These are phyloP conservation scores for Aspergillus sp. DNA, from an alignment of 2,329 filamentous ascomycete species.

Conservation along the genomic window DNA sequence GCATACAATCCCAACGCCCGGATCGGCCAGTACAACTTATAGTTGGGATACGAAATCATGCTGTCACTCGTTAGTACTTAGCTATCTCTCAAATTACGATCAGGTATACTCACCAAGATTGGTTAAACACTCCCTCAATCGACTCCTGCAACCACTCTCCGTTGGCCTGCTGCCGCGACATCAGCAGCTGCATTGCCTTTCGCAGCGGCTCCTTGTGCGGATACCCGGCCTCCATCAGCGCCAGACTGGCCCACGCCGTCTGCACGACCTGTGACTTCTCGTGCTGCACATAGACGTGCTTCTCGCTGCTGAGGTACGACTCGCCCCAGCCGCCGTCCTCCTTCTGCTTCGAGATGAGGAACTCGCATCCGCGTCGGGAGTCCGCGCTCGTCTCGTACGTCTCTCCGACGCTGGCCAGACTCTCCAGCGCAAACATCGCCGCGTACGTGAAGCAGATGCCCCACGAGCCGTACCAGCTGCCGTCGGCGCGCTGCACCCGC, in stretches of 20 bases:
- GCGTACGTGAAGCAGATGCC: conserved; percentile 98
- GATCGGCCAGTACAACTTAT: conserved; percentile 95
- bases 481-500: conserved; percentile 72
- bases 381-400: conserved; percentile 72
- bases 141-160: conserved; percentile 95
- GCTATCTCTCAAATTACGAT: neutral
- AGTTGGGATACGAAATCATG: conserved; percentile 99
- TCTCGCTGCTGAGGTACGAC: conserved; percentile 84
- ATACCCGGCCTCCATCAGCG: conserved; percentile 78
- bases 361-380: conserved; percentile 76
- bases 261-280: conserved; percentile 85
- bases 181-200: conserved; percentile 76
- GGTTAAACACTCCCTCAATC: conserved; percentile 98
- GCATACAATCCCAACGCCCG: conserved; percentile 92
- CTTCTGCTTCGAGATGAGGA: conserved; percentile 81
- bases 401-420: conserved; percentile 78
- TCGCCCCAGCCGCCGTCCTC: conserved; percentile 95
- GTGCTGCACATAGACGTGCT: conserved; percentile 73
- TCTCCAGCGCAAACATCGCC: conserved; percentile 92
- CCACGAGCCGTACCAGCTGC: conserved; percentile 98
- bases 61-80: conserved; percentile 42
- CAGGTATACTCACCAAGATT: conserved; percentile 71
- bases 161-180: conserved; percentile 80
- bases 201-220: conserved; percentile 72
- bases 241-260: conserved; percentile 87